A percentile compares a stretch with the other conserved stretches of the same genome.
phyloP scores from a whole-genome alignment of 176 grass and related monocot species.

The Avena sativa region DNA sequence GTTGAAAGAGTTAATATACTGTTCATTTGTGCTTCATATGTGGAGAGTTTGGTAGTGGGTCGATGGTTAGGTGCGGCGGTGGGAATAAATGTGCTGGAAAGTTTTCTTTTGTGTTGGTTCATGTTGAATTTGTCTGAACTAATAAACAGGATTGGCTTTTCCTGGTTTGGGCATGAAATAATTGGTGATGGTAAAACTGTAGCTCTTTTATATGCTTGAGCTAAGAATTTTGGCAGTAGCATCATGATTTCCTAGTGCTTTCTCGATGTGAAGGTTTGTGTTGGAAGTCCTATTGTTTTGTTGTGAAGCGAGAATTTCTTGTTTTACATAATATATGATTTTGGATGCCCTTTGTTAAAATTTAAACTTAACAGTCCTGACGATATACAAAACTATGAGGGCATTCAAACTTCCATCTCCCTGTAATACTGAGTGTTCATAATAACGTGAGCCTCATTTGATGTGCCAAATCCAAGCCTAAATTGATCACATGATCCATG shows the following conservation, averaged over 20 bases:
- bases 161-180: background rate
- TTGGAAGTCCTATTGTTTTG: background rate
- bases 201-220: slow-evolving; percentile 35
- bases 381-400: background rate
- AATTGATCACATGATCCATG: background rate
- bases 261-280: background rate
- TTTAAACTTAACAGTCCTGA: slow-evolving; percentile 6
- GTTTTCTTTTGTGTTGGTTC: slow-evolving; percentile 40
- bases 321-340: background rate
- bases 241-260: slow-evolving; percentile 17
- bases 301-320: background rate
- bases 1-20: slow-evolving; percentile 47
- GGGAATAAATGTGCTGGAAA: slow-evolving; percentile 53
- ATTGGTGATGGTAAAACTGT: slow-evolving; percentile 32
- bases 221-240: slow-evolving; percentile 1
- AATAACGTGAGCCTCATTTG: background rate
- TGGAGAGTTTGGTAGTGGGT: slow-evolving; percentile 51
- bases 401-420: slow-evolving; percentile 27
- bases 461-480: slow-evolving; percentile 11
- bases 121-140: slow-evolving; percentile 35
- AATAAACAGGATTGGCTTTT: slow-evolving; percentile 1
- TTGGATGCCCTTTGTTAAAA: slow-evolving; percentile 1
- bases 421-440: background rate
- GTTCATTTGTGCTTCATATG: slow-evolving; percentile 39
- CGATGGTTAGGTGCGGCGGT: slow-evolving; percentile 47